Conservation (phyloP, 441 rosid genomes). For the Isatis lusitanica region DNA sequence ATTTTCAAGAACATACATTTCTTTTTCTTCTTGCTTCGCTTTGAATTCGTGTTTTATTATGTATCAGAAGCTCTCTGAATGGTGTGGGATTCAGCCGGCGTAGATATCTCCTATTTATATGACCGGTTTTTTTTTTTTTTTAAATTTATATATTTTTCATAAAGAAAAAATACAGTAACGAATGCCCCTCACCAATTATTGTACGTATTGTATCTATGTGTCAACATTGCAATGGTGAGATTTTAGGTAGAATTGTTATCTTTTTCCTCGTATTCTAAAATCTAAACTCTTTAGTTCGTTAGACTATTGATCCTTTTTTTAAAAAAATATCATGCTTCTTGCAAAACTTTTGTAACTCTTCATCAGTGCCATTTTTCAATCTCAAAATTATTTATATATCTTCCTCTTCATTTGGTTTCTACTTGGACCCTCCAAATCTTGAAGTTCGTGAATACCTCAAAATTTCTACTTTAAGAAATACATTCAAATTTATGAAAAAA, state of each 20-base stretch:
- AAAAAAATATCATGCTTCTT: too few relatives aligned
- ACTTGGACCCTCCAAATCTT: too few relatives aligned
- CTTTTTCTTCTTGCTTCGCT: neutral
- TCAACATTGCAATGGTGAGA: neutral
- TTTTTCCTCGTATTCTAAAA: too few relatives aligned
- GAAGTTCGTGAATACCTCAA: neutral
- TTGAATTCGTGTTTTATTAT: neutral
- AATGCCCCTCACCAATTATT: too few relatives aligned
- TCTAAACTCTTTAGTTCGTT: too few relatives aligned
- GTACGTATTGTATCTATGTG: neutral
- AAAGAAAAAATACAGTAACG: neutral
- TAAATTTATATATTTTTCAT: neutral
- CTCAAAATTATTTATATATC: too few relatives aligned
- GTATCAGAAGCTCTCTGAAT: neutral
- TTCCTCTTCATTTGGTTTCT: too few relatives aligned
- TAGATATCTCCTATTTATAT: conserved; percentile 12
- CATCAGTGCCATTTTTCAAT: too few relatives aligned
- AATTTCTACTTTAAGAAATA: too few relatives aligned
- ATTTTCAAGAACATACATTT: conserved; percentile 2
- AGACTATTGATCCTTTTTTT: too few relatives aligned
- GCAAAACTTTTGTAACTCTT: too few relatives aligned
- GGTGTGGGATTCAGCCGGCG: conserved; percentile 1
- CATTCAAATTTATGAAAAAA: too few relatives aligned
- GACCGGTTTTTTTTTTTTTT: neutral
- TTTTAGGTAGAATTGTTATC: neutral